Evolutionary conservation across 371 early-diverging fungal genomes (phyloP).

Genomic region (Mortierella polycephala): DNA sequence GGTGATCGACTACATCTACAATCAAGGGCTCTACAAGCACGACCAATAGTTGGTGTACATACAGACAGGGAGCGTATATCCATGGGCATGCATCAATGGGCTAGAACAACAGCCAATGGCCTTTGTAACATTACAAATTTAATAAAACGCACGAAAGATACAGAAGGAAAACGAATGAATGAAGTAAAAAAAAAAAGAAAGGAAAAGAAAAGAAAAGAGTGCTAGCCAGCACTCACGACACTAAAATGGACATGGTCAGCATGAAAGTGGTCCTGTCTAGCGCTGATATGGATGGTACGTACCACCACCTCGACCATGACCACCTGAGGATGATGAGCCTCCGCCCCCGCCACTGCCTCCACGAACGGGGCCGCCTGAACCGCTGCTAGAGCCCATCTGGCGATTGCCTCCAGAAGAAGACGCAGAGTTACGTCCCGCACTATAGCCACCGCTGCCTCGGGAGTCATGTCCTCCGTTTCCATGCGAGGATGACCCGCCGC

Average conservation of each 20-base stretch:
- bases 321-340: constrained; percentile 24
- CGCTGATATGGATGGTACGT: constrained; percentile 54
- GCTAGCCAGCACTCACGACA: too few species aligned
- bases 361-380: constrained; percentile 54
- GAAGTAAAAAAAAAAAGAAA: too few species aligned
- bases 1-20: constrained; percentile 92
- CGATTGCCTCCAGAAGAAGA: constrained; percentile 30
- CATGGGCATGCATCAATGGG: neutral
- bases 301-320: constrained; percentile 41
- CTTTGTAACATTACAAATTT: too few species aligned
- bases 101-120: too few species aligned
- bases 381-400: constrained; percentile 40
- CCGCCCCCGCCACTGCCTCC: constrained; percentile 24
- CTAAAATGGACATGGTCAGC: too few species aligned
- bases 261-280: neutral
- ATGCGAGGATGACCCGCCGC: constrained; percentile 19
- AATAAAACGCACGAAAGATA: too few species aligned
- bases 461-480: constrained; percentile 39
- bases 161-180: too few species aligned
- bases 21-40: constrained; percentile 74
- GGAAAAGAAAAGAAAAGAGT: too few species aligned
- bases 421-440: constrained; percentile 10
- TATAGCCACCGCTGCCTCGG: constrained; percentile 39
- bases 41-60: neutral
- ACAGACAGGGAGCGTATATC: neutral